Evolutionary conservation across 352 stramenopile genomes (phyloP).

Genomic region (Thalassiosira hispida): DNA sequence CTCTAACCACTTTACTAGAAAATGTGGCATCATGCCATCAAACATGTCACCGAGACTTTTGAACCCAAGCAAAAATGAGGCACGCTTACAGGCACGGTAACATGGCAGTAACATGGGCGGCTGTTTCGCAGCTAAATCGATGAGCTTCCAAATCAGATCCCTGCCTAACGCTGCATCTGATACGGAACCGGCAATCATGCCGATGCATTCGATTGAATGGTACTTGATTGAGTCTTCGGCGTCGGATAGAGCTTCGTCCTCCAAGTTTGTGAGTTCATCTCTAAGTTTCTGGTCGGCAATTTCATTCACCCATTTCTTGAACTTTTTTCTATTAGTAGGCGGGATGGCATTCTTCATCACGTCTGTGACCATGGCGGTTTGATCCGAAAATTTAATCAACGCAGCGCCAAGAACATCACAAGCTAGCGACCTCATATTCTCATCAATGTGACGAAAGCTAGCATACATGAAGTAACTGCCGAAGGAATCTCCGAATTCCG

Average conservation of each 20-base stretch:
- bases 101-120: conserved; percentile 48
- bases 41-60: conserved; percentile 50
- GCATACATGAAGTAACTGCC: conserved; percentile 60
- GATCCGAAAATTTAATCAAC: conserved; percentile 45
- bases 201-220: conserved; percentile 57
- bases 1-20: conserved; percentile 67
- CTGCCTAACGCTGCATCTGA: conserved; percentile 45
- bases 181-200: conserved; percentile 59
- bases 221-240: conserved; percentile 53
- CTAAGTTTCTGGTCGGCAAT: conserved; percentile 48
- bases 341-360: conserved; percentile 40
- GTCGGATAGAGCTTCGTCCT: conserved; percentile 49
- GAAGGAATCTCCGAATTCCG: conserved; percentile 52
- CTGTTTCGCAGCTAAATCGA: conserved; percentile 46
- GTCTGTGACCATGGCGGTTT: conserved; percentile 48
- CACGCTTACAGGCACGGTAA: conserved; percentile 52
- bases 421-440: conserved; percentile 52
- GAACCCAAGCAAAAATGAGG: conserved; percentile 61
- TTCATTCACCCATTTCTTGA: conserved; percentile 48
- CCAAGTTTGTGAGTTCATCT: conserved; percentile 54
- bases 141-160: conserved; percentile 61
- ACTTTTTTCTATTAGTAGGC: conserved; percentile 48
- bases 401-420: conserved; percentile 54
- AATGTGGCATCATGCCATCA: conserved; percentile 45
- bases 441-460: conserved; percentile 54